Conservation (phyloP, 768 basidiomycete species). For the Phaeolepiota aurea region DNA sequence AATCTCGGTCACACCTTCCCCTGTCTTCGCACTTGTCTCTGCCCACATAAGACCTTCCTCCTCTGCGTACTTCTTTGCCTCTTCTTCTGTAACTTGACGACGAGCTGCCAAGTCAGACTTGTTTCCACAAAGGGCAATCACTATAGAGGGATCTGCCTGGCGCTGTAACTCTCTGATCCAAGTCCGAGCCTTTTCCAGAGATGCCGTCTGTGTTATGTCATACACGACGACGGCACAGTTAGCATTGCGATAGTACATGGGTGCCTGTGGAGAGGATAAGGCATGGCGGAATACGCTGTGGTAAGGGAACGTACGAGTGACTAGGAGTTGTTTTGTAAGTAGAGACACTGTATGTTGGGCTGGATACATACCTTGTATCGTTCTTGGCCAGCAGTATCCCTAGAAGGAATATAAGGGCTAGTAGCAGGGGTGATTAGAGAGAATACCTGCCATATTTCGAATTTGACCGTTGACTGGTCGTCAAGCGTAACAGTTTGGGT, state of each 20-base stretch:
- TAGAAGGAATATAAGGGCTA: conserved; percentile 23
- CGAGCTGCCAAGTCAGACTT: conserved; percentile 83
- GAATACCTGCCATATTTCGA: conserved; percentile 85
- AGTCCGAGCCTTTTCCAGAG: conserved; percentile 89
- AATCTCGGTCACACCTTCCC: conserved; percentile 79
- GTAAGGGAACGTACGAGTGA: conserved; percentile 37
- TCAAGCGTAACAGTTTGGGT: conserved; percentile 95
- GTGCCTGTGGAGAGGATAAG: conserved; percentile 42
- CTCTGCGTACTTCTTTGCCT: conserved; percentile 87
- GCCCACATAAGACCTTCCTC: conserved; percentile 92
- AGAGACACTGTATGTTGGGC: conserved; percentile 6
- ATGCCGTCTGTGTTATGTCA: conserved; percentile 89
- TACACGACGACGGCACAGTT: conserved; percentile 93
- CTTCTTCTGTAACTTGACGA: conserved; percentile 79
- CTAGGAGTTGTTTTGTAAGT: conserved; percentile 14
- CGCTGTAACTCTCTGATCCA: conserved; percentile 98
- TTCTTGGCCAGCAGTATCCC: conserved; percentile 96
- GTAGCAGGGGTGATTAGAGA: no score
- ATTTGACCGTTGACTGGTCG: conserved; percentile 88
- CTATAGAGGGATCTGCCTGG: conserved; percentile 94
- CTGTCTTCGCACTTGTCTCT: conserved; percentile 86
- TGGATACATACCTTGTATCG: conserved; percentile 68
- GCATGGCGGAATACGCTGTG: conserved; percentile 5
- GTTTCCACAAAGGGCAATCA: conserved; percentile 95
- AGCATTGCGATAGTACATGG: conserved; percentile 95